Base-by-base conservation (phyloP, 768 basidiomycete genomes). In the Leccinum subtestaceum region DNA sequence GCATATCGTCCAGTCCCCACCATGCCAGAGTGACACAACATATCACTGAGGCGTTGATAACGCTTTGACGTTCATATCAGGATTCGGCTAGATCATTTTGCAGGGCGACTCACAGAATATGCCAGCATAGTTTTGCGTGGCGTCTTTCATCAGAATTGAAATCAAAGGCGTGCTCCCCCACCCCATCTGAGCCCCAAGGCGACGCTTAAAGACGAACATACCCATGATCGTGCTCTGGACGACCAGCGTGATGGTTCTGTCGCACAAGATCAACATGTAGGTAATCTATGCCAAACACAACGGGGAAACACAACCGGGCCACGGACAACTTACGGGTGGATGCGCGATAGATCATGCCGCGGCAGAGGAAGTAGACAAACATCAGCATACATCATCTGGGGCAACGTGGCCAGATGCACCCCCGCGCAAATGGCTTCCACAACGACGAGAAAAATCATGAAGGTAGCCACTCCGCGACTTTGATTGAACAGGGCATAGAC, bases 121-220 rank as follows among this genome's bases (percentile, higher is more conserved):
- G 4, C 76, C 52, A 38, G 77, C 50, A 64, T 78, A 81, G 3
- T 78, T 76, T 72, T 77, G 76, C 4, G 76, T 74, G 6, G 80
- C 77, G 64, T 82, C 81, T 15, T 75, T 75, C 65, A 79, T 70
- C 13, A 82, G 67, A 48, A 81, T 59, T 7, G 71, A 59, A 12
- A 80, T 59, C 5, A 81, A 63, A 0, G 77, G 80, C 1, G 76
- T 72, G 46, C 77, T 72, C 32, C 76, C 77, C 77, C 75, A 77
- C 6, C 77, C 77, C 0, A 67, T 63, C 47, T 74, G 74, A 10
- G 72, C 55, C 4, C 74, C 71, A 25, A 63, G 25, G 3, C 72
- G 53, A 60, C 77, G 78, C 59, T 79, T 80, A 47, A 67, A 69
- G 1, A 69, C 10, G 1, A 78, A 77, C 43, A 80, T 67, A n/a